Conservation (phyloP, 2,329 filamentous ascomycete species). For the Fusarium pseudograminearum region DNA sequence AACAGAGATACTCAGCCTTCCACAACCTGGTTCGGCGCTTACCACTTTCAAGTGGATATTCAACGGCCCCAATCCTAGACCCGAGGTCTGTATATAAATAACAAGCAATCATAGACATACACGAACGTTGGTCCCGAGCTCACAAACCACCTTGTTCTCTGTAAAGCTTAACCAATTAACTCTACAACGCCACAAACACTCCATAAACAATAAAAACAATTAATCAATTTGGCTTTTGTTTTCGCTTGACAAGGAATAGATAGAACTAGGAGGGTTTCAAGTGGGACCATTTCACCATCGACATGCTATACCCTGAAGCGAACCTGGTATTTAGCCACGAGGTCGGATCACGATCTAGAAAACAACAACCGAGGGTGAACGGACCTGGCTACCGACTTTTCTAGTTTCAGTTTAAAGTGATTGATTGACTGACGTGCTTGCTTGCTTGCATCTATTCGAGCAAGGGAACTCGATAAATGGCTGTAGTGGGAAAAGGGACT, state of each 20-base stretch:
- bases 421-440: not conserved
- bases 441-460: not conserved
- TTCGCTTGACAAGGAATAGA: not conserved
- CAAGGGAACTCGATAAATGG: not conserved
- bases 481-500: not conserved
- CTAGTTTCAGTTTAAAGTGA: constrained; percentile 1
- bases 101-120: constrained; percentile 16
- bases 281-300: constrained; percentile 1
- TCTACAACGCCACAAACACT: not conserved
- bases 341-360: constrained; percentile 24
- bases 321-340: constrained; percentile 4
- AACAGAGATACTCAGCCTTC: constrained; percentile 20
- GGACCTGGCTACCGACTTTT: constrained; percentile 5
- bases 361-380: constrained; percentile 15
- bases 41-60: constrained; percentile 16
- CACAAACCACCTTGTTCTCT: not conserved
- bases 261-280: constrained; percentile 1
- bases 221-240: not conserved
- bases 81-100: constrained; percentile 12
- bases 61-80: constrained; percentile 10
- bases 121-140: constrained; percentile 17
- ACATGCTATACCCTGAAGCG: constrained; percentile 22
- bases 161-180: not conserved
- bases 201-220: not conserved
- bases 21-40: constrained; percentile 18